Conservation (phyloP, 179 eudicot species). For the Patellifolia procumbens region DNA sequence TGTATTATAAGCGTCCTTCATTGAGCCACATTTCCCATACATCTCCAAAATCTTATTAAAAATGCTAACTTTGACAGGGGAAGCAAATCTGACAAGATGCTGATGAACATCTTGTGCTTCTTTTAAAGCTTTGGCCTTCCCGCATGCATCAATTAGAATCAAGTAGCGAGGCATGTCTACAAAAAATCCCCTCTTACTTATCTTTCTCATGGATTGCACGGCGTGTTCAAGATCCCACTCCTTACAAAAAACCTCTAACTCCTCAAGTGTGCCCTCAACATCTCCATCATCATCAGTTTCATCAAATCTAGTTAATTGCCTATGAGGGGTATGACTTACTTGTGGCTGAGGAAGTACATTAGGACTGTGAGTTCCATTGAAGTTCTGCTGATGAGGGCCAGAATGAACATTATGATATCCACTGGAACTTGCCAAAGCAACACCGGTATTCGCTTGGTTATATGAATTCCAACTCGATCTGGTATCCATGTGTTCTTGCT, state of each 20-base stretch:
- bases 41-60: constrained; percentile 71
- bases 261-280: constrained; percentile 43
- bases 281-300: not conserved
- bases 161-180: constrained; percentile 57
- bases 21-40: constrained; percentile 77
- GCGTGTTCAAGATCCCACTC: constrained; percentile 64
- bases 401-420: constrained; percentile 23
- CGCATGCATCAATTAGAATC: constrained; percentile 55
- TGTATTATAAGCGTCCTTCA: constrained; percentile 59
- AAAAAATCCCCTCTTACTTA: constrained; percentile 40
- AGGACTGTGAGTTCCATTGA: constrained; percentile 25
- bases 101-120: constrained; percentile 52
- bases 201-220: constrained; percentile 45
- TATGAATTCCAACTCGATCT: constrained; percentile 26
- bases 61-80: constrained; percentile 42
- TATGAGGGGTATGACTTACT: constrained; percentile 14
- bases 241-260: constrained; percentile 50
- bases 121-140: constrained; percentile 27
- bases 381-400: constrained; percentile 25
- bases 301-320: constrained; percentile 25
- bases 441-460: constrained; percentile 8
- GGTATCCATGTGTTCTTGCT: constrained; percentile 9
- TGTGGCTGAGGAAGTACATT: constrained; percentile 23
- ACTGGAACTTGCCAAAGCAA: constrained; percentile 20
- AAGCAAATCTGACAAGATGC: constrained; percentile 45